Base-by-base conservation (phyloP, 768 basidiomycete genomes). In the Macrocybe gigantea region DNA sequence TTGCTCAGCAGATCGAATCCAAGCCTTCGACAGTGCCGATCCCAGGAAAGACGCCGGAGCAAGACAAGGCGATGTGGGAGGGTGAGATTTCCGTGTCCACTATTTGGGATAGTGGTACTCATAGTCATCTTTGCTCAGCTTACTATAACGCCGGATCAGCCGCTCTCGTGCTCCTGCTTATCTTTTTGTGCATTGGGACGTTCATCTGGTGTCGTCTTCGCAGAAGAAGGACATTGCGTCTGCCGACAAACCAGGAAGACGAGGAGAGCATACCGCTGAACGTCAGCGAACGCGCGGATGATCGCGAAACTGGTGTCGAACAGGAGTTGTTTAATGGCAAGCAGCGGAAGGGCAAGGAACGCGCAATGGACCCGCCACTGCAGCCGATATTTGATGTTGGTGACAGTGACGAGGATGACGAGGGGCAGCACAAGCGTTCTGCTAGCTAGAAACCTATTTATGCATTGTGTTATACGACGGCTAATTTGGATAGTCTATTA, bases 111-210 rank as follows among this genome's bases (percentile, higher is more conserved):
- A 38, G 43, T 44, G 33, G 41, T 46, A 40, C 48, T 52, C 14
- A 46, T 33, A 13, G 37, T 35, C 49, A 43, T 33, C 22, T n/a
- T 45, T 31, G 6, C 37, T 38, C 46, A 92, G 93, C 91, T n/a
- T 94, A 93, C 63, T 96, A 94, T 63, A 95, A 95, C 51, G 87
- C 91, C 33, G 92, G 90, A 8, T 93, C 92, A 0, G 88, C 86
- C 1, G 83, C 86, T 3, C 69, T 93, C n/a, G 82, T 95, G 15
- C 74, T 97, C 36, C 60, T 94, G 3, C 65, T 96, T 46, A 75
- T 94, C 49, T 71, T 79, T 33, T 58, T 80, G 13, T 74, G 73
- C 11, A 78, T 93, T 45, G 89, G 82, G 0, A 64, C 77, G 7
- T 91, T 88, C 65, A 70, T 95, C 48, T 97, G 87, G 83, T 89